These are phyloP conservation scores for Lagenaria siceraria DNA, from an alignment of 306 rosid genomes.

Conservation along the genomic window DNA sequence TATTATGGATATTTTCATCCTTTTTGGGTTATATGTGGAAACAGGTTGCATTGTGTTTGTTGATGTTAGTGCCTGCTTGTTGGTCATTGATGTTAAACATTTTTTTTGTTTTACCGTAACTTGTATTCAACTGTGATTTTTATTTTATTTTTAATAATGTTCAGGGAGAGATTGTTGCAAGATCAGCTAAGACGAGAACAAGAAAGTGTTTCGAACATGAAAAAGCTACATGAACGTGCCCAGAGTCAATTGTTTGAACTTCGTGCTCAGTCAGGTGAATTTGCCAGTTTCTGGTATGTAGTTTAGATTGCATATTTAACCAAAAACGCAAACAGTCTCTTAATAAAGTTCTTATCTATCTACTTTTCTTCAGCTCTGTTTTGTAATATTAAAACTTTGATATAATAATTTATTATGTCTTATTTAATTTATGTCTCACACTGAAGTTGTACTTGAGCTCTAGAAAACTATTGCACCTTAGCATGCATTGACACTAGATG, in stretches of 20 bases:
- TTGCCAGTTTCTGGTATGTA: conserved; percentile 3
- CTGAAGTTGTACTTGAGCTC: neutral
- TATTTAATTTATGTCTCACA: neutral
- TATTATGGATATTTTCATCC: neutral
- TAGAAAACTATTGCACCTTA: neutral
- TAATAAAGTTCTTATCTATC: neutral
- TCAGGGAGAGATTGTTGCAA: conserved; percentile 82
- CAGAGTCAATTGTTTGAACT: conserved; percentile 91
- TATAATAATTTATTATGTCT: neutral
- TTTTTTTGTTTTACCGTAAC: conserved; percentile 7
- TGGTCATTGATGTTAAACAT: neutral
- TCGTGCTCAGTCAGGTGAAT: conserved; percentile 87
- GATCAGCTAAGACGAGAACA: conserved; percentile 83
- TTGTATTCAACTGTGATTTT: conserved; percentile 4
- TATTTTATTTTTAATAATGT: conserved; percentile 5
- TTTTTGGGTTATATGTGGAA: neutral
- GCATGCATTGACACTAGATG: neutral
- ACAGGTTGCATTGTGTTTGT: neutral
- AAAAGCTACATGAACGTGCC: conserved; percentile 87
- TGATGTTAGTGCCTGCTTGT: neutral
- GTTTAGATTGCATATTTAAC: conserved; percentile 5
- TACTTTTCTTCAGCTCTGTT: neutral
- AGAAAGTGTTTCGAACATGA: conserved; percentile 94
- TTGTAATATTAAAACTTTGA: neutral
- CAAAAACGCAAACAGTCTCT: neutral